Conservation (phyloP, 202 grass and related monocot species). For the Zoysia matrella region DNA sequence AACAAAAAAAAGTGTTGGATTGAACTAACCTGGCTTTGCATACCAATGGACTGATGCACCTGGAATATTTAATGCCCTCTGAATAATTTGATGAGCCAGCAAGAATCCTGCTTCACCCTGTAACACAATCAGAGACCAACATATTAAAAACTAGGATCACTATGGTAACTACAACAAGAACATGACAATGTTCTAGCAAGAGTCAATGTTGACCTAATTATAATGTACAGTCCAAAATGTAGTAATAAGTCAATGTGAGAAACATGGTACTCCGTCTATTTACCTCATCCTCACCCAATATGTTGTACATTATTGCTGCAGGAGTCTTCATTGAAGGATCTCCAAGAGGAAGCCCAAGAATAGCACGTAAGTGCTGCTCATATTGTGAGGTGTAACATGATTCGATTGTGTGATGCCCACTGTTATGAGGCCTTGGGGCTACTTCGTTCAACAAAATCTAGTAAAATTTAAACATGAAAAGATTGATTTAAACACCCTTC, state of each 20-base stretch:
- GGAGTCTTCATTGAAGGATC: slow-evolving; percentile 86
- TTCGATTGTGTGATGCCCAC: slow-evolving; percentile 96
- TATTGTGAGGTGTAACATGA: slow-evolving; percentile 98
- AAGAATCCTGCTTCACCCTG: slow-evolving; percentile 78
- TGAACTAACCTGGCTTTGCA: slow-evolving; percentile 78
- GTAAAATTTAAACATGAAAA: slow-evolving; percentile 13
- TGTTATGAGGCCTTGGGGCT: slow-evolving; percentile 96
- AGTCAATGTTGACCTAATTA: slow-evolving; percentile 19
- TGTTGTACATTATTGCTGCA: slow-evolving; percentile 95
- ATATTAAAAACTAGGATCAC: slow-evolving; percentile 22
- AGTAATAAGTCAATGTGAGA: slow-evolving; percentile 25
- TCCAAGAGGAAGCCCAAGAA: slow-evolving; percentile 91
- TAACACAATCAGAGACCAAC: slow-evolving; percentile 26
- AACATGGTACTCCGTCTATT: background rate
- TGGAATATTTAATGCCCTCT: slow-evolving; percentile 71
- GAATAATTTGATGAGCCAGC: slow-evolving; percentile 69
- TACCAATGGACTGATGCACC: slow-evolving; percentile 92
- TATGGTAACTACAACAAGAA: slow-evolving; percentile 27
- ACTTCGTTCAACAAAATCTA: slow-evolving; percentile 95
- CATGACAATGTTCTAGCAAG: background rate
- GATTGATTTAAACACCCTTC: slow-evolving; percentile 26
- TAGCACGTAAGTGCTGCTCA: slow-evolving; percentile 95
- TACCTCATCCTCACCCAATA: slow-evolving; percentile 91
- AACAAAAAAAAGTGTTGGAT: slow-evolving; percentile 27
- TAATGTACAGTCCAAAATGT: slow-evolving; percentile 23